phyloP scores from a whole-genome alignment of 192 early-diverging fungal species.

The Podochytrium sp. region DNA sequence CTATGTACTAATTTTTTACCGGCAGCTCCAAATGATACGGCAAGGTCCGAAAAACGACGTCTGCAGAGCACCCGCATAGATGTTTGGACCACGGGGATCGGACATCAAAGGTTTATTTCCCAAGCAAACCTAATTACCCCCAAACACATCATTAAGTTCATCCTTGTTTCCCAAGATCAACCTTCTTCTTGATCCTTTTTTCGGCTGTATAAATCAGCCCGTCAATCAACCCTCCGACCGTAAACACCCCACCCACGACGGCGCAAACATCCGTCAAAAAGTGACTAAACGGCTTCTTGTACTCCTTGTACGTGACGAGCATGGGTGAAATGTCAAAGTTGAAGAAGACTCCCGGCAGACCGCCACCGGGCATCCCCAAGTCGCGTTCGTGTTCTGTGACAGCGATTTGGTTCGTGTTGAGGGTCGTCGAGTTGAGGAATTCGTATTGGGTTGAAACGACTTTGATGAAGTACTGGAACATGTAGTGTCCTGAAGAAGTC shows the following conservation, averaged over 20 bases:
- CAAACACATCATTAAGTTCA: too few relatives aligned
- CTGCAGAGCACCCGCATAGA: too few relatives aligned
- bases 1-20: too few relatives aligned
- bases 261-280: conserved; percentile 91
- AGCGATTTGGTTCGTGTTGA: conserved; percentile 93
- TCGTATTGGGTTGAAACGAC: conserved; percentile 86
- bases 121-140: too few relatives aligned
- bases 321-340: conserved; percentile 97
- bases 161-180: conserved; percentile 76
- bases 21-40: too few relatives aligned
- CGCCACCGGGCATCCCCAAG: conserved; percentile 48
- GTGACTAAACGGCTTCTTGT: conserved; percentile 78
- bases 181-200: conserved; percentile 73
- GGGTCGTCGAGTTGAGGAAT: conserved; percentile 68
- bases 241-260: conserved; percentile 93
- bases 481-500: conserved; percentile 45
- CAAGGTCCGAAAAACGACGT: too few relatives aligned
- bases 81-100: too few relatives aligned
- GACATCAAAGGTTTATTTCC: too few relatives aligned
- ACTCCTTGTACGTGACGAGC: conserved; percentile 86
- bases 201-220: conserved; percentile 86
- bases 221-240: conserved; percentile 92
- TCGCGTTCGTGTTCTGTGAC: conserved; percentile 84
- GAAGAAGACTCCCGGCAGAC: conserved; percentile 80
- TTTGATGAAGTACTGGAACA: conserved; percentile 94